Percentiles rank a stretch among this genome's conserved stretches.
These are phyloP conservation scores for Lachnellula subtilissima DNA, from an alignment of 2,329 filamentous ascomycete species.

Conservation along the genomic window DNA sequence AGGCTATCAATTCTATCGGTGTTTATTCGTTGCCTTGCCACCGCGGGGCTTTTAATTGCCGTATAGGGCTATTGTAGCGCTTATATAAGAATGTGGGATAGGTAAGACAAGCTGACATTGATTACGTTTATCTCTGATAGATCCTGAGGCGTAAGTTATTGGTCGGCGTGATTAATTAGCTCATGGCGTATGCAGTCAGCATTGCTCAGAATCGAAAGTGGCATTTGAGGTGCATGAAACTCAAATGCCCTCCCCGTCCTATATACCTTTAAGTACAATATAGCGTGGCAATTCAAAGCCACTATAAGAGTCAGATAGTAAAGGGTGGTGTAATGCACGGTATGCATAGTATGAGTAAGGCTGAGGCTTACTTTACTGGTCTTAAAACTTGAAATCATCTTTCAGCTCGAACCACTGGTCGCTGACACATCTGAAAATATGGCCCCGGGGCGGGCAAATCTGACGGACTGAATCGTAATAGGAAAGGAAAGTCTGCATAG, in stretches of 20 bases:
- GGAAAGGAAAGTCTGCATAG: too few species aligned
- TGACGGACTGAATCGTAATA: too few species aligned
- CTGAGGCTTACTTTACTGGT: not conserved
- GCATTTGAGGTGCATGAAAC: not conserved
- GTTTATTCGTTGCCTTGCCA: too few species aligned
- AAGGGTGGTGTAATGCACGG: not conserved
- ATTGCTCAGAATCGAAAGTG: not conserved
- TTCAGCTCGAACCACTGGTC: too few species aligned
- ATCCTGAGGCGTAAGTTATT: not conserved
- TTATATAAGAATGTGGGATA: too few species aligned
- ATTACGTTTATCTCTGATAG: not conserved
- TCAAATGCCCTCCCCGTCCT: not conserved
- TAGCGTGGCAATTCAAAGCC: not conserved
- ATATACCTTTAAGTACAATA: not conserved
- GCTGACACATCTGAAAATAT: too few species aligned
- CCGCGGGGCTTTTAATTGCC: too few species aligned
- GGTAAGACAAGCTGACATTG: too few species aligned
- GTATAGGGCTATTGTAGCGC: too few species aligned
- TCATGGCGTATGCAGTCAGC: not conserved
- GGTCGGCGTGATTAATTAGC: not conserved
- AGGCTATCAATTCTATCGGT: too few species aligned
- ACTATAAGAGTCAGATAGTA: not conserved
- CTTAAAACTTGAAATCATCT: not conserved
- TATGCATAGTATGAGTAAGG: not conserved
- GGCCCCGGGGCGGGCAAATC: too few species aligned